phyloP scores from a whole-genome alignment of 345 rosid genomes.

The Gossypium thurberi region DNA sequence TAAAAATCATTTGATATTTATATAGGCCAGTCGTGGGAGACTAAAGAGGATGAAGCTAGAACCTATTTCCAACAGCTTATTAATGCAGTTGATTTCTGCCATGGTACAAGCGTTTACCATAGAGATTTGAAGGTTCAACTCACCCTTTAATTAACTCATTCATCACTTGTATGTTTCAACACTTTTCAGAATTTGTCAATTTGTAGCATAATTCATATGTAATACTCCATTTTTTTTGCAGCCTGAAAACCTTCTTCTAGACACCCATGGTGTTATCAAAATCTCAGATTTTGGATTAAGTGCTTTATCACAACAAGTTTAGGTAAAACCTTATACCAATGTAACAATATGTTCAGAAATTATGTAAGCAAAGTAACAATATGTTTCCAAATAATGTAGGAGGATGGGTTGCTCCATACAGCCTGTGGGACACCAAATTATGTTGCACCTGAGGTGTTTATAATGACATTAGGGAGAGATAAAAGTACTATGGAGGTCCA shows the following conservation, averaged over 20 bases:
- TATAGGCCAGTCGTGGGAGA: conserved; percentile 61
- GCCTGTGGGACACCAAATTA: conserved; percentile 97
- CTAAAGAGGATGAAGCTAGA: conserved; percentile 58
- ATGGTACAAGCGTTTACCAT: conserved; percentile 64
- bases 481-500: too few species aligned
- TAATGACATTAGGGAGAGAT: conserved; percentile 3
- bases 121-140: conserved; percentile 61
- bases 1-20: conserved; percentile 1
- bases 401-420: conserved; percentile 92
- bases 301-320: conserved; percentile 70
- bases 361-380: background rate
- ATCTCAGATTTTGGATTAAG: conserved; percentile 94
- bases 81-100: conserved; percentile 69
- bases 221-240: conserved; percentile 25
- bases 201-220: background rate
- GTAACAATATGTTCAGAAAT: background rate
- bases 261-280: conserved; percentile 58
- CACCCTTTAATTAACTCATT: background rate
- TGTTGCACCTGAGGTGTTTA: conserved; percentile 89
- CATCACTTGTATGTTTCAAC: background rate
- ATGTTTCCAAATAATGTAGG: conserved; percentile 37
- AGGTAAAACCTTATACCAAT: conserved; percentile 29
- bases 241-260: conserved; percentile 96
- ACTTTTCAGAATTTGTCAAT: background rate
- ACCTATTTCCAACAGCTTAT: conserved; percentile 64